A percentile compares a stretch with the other conserved stretches of the same genome.
These are phyloP conservation scores for Byssochlamys sp. DNA, from an alignment of 2,329 filamentous ascomycete genomes.

Conservation along the genomic window DNA sequence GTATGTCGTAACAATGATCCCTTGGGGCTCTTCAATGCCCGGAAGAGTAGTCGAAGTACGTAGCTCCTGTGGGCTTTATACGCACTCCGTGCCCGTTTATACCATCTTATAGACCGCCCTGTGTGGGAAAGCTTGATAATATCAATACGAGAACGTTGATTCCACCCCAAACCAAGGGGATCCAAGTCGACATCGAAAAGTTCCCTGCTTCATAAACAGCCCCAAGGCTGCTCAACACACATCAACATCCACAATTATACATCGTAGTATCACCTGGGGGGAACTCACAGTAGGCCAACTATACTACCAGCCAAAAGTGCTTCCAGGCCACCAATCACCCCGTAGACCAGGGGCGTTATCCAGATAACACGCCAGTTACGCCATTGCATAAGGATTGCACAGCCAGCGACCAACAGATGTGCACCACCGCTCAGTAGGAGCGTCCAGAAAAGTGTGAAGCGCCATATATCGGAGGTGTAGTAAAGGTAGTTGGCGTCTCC, in stretches of 20 bases:
- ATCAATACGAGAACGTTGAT: constrained; percentile 75
- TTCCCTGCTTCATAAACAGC: constrained; percentile 72
- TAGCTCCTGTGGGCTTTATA: background rate
- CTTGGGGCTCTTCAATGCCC: too few relatives aligned
- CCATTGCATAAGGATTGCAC: constrained; percentile 63
- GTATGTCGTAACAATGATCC: too few relatives aligned
- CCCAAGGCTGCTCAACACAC: constrained; percentile 49
- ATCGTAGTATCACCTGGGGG: background rate
- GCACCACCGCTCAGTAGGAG: constrained; percentile 67
- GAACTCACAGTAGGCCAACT: constrained; percentile 64
- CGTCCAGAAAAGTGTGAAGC: constrained; percentile 81
- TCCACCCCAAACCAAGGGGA: constrained; percentile 78
- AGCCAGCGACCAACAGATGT: constrained; percentile 61
- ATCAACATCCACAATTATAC: background rate
- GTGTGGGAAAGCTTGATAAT: constrained; percentile 83
- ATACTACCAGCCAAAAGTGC: constrained; percentile 71
- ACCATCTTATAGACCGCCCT: constrained; percentile 61
- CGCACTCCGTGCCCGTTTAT: background rate
- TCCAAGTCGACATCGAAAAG: constrained; percentile 89
- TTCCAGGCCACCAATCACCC: constrained; percentile 62
- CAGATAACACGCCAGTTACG: constrained; percentile 47
- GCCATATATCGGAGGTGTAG: constrained; percentile 68
- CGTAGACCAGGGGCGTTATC: constrained; percentile 62
- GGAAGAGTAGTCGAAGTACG: background rate
- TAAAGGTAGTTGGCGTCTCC: constrained; percentile 59